Evolutionary conservation across 805 yeast genomes (phyloP).

Genomic region (Hanseniaspora mollemarum): DNA sequence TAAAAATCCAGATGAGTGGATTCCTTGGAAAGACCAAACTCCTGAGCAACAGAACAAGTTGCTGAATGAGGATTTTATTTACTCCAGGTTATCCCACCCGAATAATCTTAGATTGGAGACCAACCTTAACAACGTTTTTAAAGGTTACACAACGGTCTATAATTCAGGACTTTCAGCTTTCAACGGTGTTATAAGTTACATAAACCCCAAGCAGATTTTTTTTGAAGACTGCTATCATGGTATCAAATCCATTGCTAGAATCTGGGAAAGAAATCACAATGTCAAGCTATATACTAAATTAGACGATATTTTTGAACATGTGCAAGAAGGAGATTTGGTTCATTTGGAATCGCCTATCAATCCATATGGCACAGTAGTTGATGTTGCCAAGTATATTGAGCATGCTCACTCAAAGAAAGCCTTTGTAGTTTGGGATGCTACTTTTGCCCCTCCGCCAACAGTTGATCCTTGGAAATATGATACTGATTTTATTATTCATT

Average conservation of each 20-base stretch:
- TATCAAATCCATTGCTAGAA: conserved; percentile 54
- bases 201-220: conserved; percentile 62
- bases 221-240: conserved; percentile 83
- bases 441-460: conserved; percentile 84
- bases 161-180: conserved; percentile 75
- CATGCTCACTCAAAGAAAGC: conserved; percentile 75
- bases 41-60: conserved; percentile 7
- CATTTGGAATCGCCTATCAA: conserved; percentile 84
- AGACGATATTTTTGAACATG: conserved; percentile 40
- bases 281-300: conserved; percentile 37
- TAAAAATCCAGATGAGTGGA: conserved; percentile 38
- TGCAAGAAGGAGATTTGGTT: conserved; percentile 55
- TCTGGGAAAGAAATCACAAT: conserved; percentile 52
- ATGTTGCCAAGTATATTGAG: conserved; percentile 50
- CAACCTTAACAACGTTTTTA: conserved; percentile 47
- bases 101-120: conserved; percentile 58
- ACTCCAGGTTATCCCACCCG: conserved; percentile 69
- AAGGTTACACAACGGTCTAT: conserved; percentile 57
- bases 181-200: conserved; percentile 56
- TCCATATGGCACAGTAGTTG: conserved; percentile 61
- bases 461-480: conserved; percentile 71
- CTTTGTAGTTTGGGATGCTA: conserved; percentile 59
- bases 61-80: conserved; percentile 32
- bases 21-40: conserved; percentile 34
- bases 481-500: conserved; percentile 82